Conservation (phyloP, 805 yeast genomes). For the Dipodascopsis tothii region DNA sequence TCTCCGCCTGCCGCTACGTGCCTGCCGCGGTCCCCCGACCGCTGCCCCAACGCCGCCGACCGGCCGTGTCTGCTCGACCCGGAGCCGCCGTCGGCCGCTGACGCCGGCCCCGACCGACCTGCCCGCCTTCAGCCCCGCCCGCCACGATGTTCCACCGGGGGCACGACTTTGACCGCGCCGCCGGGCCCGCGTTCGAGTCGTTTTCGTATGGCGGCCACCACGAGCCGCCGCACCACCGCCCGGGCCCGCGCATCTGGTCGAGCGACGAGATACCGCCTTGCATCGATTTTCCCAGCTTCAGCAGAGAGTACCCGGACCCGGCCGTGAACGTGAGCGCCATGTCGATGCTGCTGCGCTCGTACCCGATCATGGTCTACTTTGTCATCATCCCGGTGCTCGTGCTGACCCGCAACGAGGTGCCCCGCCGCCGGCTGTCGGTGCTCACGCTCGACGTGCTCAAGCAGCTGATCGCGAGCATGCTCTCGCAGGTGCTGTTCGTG, state of each 20-base stretch:
- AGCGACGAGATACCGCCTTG: no score
- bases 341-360: background rate
- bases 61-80: background rate
- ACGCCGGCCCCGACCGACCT: no score
- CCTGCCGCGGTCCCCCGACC: no score
- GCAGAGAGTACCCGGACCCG: no score
- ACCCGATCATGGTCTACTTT: background rate
- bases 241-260: no score
- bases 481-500: background rate
- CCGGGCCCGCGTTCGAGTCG: no score
- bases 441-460: background rate
- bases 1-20: no score
- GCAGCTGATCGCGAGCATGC: background rate
- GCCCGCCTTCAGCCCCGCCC: slow-evolving; percentile 3
- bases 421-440: background rate
- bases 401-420: background rate
- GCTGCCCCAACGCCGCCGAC: background rate
- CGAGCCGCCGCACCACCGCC: no score
- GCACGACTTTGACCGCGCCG: background rate
- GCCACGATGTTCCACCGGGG: background rate
- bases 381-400: background rate
- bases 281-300: no score
- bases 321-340: no score
- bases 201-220: no score
- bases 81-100: no score